Conservation (phyloP, 2,329 filamentous ascomycete genomes). For the Ascochyta fabae region DNA sequence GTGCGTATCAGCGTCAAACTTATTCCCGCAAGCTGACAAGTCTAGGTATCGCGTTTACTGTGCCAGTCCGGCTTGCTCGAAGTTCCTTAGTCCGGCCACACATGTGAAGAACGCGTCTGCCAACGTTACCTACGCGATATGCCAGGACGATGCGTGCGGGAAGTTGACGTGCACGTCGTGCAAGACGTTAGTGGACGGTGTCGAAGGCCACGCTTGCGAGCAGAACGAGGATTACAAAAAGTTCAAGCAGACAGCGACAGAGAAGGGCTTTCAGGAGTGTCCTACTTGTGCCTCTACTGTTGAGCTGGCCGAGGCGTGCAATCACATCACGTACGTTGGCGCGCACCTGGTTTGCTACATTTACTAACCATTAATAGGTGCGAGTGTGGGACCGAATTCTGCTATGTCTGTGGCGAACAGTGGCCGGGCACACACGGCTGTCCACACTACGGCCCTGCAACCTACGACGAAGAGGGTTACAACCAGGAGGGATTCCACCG, state of each 20-base stretch:
- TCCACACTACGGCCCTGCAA: constrained; percentile 38
- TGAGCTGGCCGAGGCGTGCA: constrained; percentile 44
- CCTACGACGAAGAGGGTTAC: constrained; percentile 41
- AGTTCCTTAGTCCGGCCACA: constrained; percentile 30
- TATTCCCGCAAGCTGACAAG: neutral
- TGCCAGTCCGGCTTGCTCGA: constrained; percentile 26
- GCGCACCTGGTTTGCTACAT: neutral
- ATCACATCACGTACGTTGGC: constrained; percentile 37
- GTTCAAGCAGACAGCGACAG: constrained; percentile 31
- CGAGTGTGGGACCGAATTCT: constrained; percentile 39
- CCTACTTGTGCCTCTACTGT: constrained; percentile 32
- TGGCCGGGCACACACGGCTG: constrained; percentile 42
- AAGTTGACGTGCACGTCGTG: constrained; percentile 35
- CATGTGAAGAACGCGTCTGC: constrained; percentile 23
- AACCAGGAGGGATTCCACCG: constrained; percentile 42
- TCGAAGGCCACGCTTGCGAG: constrained; percentile 28
- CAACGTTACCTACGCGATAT: constrained; percentile 30
- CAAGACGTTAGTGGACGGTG: constrained; percentile 22
- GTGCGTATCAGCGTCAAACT: constrained; percentile 25
- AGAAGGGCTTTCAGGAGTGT: constrained; percentile 41
- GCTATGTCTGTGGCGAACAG: constrained; percentile 42
- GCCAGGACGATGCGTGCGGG: constrained; percentile 27
- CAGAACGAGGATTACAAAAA: constrained; percentile 28
- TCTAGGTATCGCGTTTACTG: constrained; percentile 39
- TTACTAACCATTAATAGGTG: constrained; percentile 25